phyloP scores from a whole-genome alignment of 371 early-diverging fungal species.

The Haplosporangium sp. region DNA sequence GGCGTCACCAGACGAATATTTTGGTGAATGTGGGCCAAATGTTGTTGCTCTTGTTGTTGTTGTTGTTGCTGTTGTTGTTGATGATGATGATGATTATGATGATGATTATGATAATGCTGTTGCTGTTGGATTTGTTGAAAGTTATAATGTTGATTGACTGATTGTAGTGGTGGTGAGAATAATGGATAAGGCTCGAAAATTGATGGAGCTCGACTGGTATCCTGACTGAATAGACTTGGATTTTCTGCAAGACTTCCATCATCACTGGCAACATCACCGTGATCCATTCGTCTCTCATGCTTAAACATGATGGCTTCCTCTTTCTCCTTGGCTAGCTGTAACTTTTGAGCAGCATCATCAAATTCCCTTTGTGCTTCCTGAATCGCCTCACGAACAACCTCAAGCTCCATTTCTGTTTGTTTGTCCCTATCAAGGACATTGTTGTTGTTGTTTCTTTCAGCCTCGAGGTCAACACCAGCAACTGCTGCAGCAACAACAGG shows the following conservation, averaged over 20 bases:
- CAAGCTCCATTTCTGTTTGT: background rate
- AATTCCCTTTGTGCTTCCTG: conserved; percentile 6
- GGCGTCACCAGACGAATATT: background rate
- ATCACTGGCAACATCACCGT: conserved; percentile 1
- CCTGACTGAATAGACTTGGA: conserved; percentile 1
- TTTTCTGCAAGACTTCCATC: background rate
- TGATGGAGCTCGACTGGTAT: conserved; percentile 2
- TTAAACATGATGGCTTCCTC: conserved; percentile 28
- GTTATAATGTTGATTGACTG: background rate
- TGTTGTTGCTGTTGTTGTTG: background rate
- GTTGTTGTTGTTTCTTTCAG: background rate
- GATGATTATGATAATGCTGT: no score
- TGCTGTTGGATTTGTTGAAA: background rate
- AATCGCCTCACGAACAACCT: conserved; percentile 1
- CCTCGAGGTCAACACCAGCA: background rate
- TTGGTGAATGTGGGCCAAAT: background rate
- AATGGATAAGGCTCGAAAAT: background rate
- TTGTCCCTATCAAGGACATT: no score
- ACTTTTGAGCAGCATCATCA: conserved; percentile 1
- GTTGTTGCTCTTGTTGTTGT: background rate
- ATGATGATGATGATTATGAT: background rate
- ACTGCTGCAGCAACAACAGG: background rate
- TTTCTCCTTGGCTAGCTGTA: conserved; percentile 10
- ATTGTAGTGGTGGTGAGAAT: background rate
- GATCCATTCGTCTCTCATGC: conserved; percentile 3